These are phyloP conservation scores for Leptographium lundbergii DNA, from an alignment of 2,329 filamentous ascomycete species.

Conservation along the genomic window DNA sequence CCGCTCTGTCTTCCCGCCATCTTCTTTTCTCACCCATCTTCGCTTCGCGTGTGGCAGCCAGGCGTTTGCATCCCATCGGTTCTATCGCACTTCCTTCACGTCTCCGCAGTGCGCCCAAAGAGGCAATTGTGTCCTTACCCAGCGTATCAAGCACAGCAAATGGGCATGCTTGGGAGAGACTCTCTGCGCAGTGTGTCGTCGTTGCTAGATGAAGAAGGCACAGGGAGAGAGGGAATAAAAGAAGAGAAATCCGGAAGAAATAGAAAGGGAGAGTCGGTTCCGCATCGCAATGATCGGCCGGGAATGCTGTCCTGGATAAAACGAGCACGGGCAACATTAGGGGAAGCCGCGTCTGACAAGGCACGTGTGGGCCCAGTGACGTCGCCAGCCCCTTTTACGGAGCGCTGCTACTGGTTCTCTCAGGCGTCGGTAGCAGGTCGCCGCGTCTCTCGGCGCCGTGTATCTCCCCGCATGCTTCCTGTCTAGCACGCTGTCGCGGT, in stretches of 20 bases:
- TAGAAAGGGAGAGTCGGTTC: background rate
- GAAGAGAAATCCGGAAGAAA: background rate
- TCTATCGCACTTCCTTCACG: background rate
- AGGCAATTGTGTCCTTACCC: background rate
- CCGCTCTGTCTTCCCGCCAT: background rate
- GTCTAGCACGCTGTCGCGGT: background rate
- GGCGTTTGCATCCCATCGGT: background rate
- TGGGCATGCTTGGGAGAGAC: background rate
- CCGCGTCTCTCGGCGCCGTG: background rate
- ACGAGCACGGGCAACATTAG: background rate
- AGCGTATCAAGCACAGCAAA: background rate
- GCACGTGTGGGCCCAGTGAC: background rate
- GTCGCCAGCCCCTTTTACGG: conserved; percentile 4
- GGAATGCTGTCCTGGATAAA: background rate
- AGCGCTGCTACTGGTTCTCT: background rate
- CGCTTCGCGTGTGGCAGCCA: background rate
- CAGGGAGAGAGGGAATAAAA: background rate
- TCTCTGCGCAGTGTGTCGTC: background rate
- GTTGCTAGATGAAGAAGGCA: background rate
- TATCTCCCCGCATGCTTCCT: background rate
- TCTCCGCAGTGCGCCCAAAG: background rate
- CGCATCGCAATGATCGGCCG: background rate
- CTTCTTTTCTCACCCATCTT: background rate
- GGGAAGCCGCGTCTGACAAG: background rate
- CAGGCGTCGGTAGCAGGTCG: background rate